Evolutionary conservation across 495 filamentous ascomycete species (phyloP), one percentile per base, ranked within the genome.

Genomic region (Peziza echinospora): DNA sequence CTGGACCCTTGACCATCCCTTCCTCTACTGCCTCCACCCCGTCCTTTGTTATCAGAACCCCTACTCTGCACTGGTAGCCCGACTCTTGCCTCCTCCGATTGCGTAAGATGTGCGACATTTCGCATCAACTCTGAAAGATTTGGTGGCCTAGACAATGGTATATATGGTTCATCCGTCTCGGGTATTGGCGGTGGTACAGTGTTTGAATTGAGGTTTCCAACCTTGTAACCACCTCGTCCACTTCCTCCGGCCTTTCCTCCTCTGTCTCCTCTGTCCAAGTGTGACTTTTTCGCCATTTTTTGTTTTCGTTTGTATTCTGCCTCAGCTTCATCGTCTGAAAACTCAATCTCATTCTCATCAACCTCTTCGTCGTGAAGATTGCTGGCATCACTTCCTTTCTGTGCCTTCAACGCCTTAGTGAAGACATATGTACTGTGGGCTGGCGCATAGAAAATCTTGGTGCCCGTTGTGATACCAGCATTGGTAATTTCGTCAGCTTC

Each of bases 311-410:
- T 91, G 58, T 82, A 72, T 53, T 85, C 82, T 5, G 76, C 77
- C 60, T 96, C 89, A 19, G 80, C 79, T 64, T 96, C 89, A 51
- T 97, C 89, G 52, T 96, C 89, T 0, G 85, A 93, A 56, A 94
- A 96, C 55, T 94, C 89, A 25, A 82, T 69, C 57, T 94, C 86
- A 13, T 84, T 78, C 21, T 78, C 80, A 1, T 63, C 72, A n/a
- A 84, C 68, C 62, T 94, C 87, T 56, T 97, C 89, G 53, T 97
- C 89, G 58, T 91, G 76, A 46, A 91, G 66, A 56, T 94, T 93
- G 30, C 83, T 91, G 0, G 89, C 87, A 63, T 97, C 89, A 13
- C 83, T 83, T 47, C 80, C 80, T 61, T 91, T 94, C 46, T 75
- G 52, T 21, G 69, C 67, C 60, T 79, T 79, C 40, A 94, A 62